Base-by-base conservation (phyloP, 768 basidiomycete species). In the Mycena epipterygia region DNA sequence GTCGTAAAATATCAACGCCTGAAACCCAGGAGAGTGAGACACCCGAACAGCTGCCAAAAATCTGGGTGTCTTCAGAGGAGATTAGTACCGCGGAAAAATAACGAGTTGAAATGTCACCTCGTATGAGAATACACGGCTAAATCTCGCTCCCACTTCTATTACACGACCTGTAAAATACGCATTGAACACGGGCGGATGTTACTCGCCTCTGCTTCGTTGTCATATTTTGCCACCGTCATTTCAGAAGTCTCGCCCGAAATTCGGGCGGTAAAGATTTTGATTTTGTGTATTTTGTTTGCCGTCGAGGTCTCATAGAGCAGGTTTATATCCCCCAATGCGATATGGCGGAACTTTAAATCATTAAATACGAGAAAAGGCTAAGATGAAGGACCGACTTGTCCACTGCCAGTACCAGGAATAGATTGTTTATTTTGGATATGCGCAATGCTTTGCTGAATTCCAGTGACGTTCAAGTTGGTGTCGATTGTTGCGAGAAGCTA, bases 271-370 rank as follows among this genome's bases (percentile, higher is more conserved):
- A 68, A 68, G 5, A 68, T 16, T 25, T 63, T 68, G 52, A 68
- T 41, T 30, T 56, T 56, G 42, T 56, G 27, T 19, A 62, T 32
- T 21, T 19, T 30, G 35, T 35, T 62, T 12, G 19, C 11, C 41
- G 51, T 30, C 11, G 60, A n/a, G 6, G n/a, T 48, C 27, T 68
- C 67, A 19, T 68, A 49, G 1, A 68, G 39, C 27, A 68, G 67
- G 41, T 68, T 68, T 17, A 68, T 68, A 9, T 68, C 60, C 2
- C 67, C 67, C 52, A 68, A 19, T 23, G 67, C 52, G 8, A 68
- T 35, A 14, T 30, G 23, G 2, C 67, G 52, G 32, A 68, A 68
- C 59, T 68, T 29, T 5, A 23, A 32, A 25, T 6, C 29, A 17
- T 3, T 21, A 14, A 3, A 33, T 4, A 37, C 14, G 27, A 3